phyloP scores from a whole-genome alignment of 768 basidiomycete genomes.

The Mycena kentingensis region DNA sequence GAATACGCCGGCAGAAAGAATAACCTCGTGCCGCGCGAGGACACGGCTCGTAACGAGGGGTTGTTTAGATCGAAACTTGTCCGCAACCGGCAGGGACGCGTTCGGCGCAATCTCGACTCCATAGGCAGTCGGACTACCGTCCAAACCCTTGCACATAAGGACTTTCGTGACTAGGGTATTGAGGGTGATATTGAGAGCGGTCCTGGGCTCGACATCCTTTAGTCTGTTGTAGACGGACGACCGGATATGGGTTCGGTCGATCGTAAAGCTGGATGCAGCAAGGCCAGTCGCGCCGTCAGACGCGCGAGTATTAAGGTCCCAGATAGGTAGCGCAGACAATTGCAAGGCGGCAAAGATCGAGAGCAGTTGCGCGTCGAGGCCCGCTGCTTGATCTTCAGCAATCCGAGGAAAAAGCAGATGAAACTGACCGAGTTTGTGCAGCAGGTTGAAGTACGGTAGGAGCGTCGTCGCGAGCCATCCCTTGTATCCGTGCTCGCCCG shows the following conservation, averaged over 20 bases:
- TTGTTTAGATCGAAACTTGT: slow-evolving; percentile 22
- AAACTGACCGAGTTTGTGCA: slow-evolving; percentile 25
- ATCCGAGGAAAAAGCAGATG: too few relatives aligned
- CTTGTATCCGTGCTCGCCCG: slow-evolving; percentile 31
- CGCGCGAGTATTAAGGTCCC: slow-evolving; percentile 20
- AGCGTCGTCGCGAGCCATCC: slow-evolving; percentile 35
- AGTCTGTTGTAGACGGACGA: slow-evolving; percentile 20
- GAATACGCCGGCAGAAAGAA: slow-evolving; percentile 25
- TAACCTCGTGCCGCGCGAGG: slow-evolving; percentile 24
- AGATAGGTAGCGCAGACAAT: slow-evolving; percentile 4
- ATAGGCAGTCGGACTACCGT: slow-evolving; percentile 21
- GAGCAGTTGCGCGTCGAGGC: slow-evolving; percentile 24
- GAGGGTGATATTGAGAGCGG: slow-evolving; percentile 13
- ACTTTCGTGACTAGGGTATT: slow-evolving; percentile 18
- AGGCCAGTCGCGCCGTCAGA: slow-evolving; percentile 17
- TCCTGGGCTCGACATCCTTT: slow-evolving; percentile 8
- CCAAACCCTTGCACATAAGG: slow-evolving; percentile 16
- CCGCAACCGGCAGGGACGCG: slow-evolving; percentile 22
- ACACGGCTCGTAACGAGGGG: slow-evolving; percentile 11
- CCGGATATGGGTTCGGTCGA: slow-evolving; percentile 27
- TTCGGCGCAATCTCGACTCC: slow-evolving; percentile 24
- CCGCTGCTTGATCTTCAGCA: slow-evolving; percentile 16
- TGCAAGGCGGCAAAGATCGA: background rate
- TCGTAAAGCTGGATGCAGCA: slow-evolving; percentile 26
- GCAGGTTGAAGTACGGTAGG: slow-evolving; percentile 25